Percentiles rank a stretch among this genome's conserved stretches.
Evolutionary conservation across 2,329 filamentous ascomycete species (phyloP).

Genomic region (Neonectria hederae): DNA sequence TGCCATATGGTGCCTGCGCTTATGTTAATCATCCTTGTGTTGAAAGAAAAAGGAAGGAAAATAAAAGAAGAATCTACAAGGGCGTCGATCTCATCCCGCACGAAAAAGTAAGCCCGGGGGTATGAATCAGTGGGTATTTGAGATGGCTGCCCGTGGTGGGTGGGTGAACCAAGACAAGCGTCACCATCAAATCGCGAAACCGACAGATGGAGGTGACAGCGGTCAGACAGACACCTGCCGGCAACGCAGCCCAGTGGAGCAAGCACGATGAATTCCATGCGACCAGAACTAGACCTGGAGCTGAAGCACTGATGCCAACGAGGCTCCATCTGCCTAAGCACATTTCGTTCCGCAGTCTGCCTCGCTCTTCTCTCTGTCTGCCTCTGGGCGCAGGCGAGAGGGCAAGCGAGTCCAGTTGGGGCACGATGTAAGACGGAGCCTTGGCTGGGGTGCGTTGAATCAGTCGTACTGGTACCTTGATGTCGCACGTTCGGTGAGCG

Average conservation of each 20-base stretch:
- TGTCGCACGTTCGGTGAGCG: neutral
- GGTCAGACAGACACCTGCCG: slow-evolving; percentile 8
- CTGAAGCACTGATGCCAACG: neutral
- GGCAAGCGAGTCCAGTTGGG: slow-evolving; percentile 11
- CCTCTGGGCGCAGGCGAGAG: slow-evolving; percentile 29
- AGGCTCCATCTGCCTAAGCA: neutral
- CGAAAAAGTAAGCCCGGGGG: neutral
- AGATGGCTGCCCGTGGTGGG: neutral
- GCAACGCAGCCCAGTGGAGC: slow-evolving; percentile 22
- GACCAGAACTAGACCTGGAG: neutral
- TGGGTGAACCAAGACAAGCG: slow-evolving; percentile 3
- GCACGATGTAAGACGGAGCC: neutral
- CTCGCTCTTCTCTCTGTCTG: slow-evolving; percentile 12
- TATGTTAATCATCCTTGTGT: slow-evolving; percentile 1
- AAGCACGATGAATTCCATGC: neutral
- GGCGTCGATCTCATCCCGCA: slow-evolving; percentile 10
- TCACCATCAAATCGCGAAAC: slow-evolving; percentile 7
- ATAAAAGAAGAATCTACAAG: slow-evolving; percentile 1
- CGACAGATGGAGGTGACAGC: neutral
- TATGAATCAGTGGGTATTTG: slow-evolving; percentile 4
- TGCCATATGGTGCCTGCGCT: slow-evolving; percentile 10
- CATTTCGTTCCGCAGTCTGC: slow-evolving; percentile 2
- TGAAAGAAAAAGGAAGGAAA: slow-evolving; percentile 11
- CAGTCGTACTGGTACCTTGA: slow-evolving; percentile 17
- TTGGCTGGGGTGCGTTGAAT: neutral